These are phyloP conservation scores for Cyclostephanos invisitatus DNA, from an alignment of 108 stramenopile species.

Conservation along the genomic window DNA sequence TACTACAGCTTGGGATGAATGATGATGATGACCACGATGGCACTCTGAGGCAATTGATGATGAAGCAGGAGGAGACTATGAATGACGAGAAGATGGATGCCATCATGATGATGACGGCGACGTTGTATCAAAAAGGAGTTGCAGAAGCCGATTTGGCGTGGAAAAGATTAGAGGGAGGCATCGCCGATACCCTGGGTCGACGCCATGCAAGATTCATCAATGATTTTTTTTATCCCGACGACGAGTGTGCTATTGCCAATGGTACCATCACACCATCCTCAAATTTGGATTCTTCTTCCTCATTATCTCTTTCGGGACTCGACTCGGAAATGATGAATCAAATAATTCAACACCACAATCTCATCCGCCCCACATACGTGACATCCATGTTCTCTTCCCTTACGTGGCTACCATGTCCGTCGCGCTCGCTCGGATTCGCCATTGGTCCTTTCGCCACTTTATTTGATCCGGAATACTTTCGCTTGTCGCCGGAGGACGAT, in stretches of 20 bases:
- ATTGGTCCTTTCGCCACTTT: constrained; percentile 77
- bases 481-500: constrained; percentile 46
- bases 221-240: constrained; percentile 45
- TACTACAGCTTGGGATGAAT: constrained; percentile 9
- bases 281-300: constrained; percentile 2
- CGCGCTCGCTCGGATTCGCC: constrained; percentile 82
- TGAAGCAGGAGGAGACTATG: neutral
- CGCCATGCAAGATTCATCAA: constrained; percentile 38
- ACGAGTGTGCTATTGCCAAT: neutral
- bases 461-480: constrained; percentile 86
- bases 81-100: constrained; percentile 6
- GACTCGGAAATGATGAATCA: constrained; percentile 46
- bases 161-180: constrained; percentile 27
- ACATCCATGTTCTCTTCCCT: constrained; percentile 69
- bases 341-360: constrained; percentile 59
- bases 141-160: constrained; percentile 47
- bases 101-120: neutral
- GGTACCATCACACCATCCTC: neutral
- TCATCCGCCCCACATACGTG: constrained; percentile 56
- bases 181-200: constrained; percentile 30
- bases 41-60: constrained; percentile 14
- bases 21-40: constrained; percentile 7
- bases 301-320: constrained; percentile 2
- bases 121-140: constrained; percentile 21
- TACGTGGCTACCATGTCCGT: constrained; percentile 76